Evolutionary conservation across 345 rosid genomes (phyloP).

Genomic region (Trapa incisa): DNA sequence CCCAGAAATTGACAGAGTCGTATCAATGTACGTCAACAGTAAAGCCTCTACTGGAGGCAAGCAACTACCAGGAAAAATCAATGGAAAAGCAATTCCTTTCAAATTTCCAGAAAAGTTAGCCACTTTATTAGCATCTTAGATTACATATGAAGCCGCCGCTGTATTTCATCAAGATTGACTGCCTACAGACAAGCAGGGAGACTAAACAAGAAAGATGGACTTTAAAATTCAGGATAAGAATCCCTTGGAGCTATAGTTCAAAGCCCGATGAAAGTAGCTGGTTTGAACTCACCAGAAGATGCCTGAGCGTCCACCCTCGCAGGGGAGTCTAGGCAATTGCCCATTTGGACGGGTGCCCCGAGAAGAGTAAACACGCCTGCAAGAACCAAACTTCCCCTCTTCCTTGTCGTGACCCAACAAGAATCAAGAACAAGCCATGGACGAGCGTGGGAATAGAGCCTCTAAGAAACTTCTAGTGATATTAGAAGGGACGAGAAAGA

Average conservation of each 20-base stretch:
- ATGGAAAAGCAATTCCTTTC: too few species aligned
- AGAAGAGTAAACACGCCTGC: neutral
- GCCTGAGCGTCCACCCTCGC: conserved; percentile 44
- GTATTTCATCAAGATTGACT: too few species aligned
- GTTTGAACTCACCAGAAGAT: conserved; percentile 30
- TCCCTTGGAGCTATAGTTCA: neutral
- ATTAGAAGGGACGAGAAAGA: neutral
- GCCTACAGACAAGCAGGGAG: too few species aligned
- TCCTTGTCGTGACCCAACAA: neutral
- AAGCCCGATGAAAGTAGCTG: too few species aligned
- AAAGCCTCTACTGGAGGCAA: too few species aligned
- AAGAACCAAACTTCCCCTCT: neutral
- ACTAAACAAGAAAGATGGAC: too few species aligned
- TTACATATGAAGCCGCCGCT: too few species aligned
- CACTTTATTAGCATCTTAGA: too few species aligned
- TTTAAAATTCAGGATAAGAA: neutral
- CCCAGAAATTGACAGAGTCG: neutral
- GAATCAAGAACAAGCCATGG: neutral
- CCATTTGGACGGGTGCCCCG: conserved; percentile 25
- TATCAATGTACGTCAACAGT: too few species aligned
- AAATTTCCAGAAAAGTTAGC: too few species aligned
- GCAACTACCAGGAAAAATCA: too few species aligned
- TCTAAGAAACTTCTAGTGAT: neutral
- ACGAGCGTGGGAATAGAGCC: neutral
- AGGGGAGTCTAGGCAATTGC: conserved; percentile 59